Base-by-base conservation (phyloP, 257 asterid genomes). In the Nicotiana knightiana region DNA sequence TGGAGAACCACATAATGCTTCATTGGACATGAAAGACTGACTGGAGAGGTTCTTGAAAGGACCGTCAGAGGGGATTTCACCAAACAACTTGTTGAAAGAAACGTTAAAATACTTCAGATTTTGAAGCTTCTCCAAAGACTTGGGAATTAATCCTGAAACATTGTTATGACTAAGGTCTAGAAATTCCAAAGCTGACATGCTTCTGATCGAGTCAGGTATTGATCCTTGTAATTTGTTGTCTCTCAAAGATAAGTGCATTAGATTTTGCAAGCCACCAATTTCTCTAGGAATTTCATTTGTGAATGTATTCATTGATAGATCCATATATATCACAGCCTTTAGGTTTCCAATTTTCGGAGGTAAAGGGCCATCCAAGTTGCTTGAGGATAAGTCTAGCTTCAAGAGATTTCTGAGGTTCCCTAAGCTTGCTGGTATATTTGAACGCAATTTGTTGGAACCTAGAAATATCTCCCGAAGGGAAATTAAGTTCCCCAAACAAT, bases 181-280 rank as follows among this genome's bases (percentile, higher is more conserved):
- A 48, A 62, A 62, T 26, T 62, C 67, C 67, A 62, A 62, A 9
- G 67, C 37, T 0, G 35, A 9, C 35, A 62, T 62, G 35, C 67
- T 62, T 33, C 37, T 62, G 17, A 62, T 62, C 4, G 67, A 62
- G 3, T 2, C 3, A 24, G 33, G 67, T 4, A 62, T 62, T 24
- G 67, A 24, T 62, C 67, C 67, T 9, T 62, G 67, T 6, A 62
- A 62, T 26, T 62, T 62, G 67, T 62, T 26, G 35, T 24, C 67
- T 9, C 7, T 62, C 67, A 62, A 62, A 62, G 67, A 24, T 21
- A 62, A 32, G 67, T 54, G 48, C 24, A 54, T 78, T 35, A 84
- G 64, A 12, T 81, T 81, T 30, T 51, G 12, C 77, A 84, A 79
- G 18, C 71, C 39, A 43, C 85, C 81, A 37, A 85, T 67, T 66